Evolutionary conservation across 2,329 filamentous ascomycete species (phyloP), one percentile per base, ranked within the genome.

Genomic region (Ascocoryne sarcoides): DNA sequence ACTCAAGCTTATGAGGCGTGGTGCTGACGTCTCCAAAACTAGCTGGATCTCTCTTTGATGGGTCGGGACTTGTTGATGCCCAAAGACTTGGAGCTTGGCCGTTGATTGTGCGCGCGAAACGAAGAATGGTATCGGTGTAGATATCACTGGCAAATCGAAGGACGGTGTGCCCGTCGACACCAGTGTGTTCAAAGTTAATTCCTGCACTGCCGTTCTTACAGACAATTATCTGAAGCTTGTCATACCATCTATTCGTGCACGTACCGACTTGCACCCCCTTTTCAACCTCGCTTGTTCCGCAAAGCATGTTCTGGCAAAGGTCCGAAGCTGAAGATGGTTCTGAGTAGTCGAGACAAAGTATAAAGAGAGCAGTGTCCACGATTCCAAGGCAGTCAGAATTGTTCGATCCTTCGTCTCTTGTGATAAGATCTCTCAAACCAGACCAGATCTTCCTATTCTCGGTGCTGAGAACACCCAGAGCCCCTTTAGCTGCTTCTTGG

Each of bases 171-270:
- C 92, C 92, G 56, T 98, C 92, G 4, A 98, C 90, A 50, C 92
- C 92, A 0, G 92, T 98, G 58, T 98, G 92, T 62, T 98, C 92
- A 56, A 98, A 96, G 65, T 98, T 98, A 76, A 98, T 96, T 4
- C 92, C 92, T 0, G 92, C 92, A 58, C 87, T 95, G 42, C 92
- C 92, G 63, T 96, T 98, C 67, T 95, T 94, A 71, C 92, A 96
- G 37, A 98, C 92, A 40, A 98, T 96, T 47, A 98, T 95, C 60
- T 98, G 92, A 35, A 98, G 71, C 67, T 98, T 98, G 66, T 98
- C 92, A 58, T 98, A 98, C 92, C 92, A 98, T 46, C 92, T 75
- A 63, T 98, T 98, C 10, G 90, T 95, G 65, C 92, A 98, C 2
- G 92, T 96, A 20, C 92, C 92, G 32, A 95, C 88, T 64, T 98